Evolutionary conservation across 192 early-diverging fungal genomes (phyloP).

Genomic region (Ambispora gerdemannii): DNA sequence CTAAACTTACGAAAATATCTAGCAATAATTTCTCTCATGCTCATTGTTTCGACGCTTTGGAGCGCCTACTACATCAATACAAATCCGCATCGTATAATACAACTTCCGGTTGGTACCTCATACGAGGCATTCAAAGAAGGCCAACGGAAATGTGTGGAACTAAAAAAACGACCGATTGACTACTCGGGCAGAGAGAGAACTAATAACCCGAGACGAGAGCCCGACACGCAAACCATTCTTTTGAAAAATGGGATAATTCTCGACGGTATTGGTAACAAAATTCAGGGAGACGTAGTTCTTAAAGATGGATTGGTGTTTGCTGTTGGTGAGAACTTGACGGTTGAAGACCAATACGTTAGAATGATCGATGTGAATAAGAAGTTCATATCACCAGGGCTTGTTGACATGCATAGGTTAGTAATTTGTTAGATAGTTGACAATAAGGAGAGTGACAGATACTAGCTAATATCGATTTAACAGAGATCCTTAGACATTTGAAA

Average conservation of each 20-base stretch:
- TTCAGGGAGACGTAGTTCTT: conserved; percentile 52
- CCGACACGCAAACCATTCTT: conserved; percentile 40
- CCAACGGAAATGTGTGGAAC: neutral
- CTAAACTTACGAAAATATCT: neutral
- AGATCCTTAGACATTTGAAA: too few relatives aligned
- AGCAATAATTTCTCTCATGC: neutral
- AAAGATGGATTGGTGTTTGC: conserved; percentile 54
- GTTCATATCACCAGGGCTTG: conserved; percentile 72
- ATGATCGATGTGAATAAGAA: conserved; percentile 66
- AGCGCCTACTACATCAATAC: neutral
- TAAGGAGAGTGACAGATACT: too few relatives aligned
- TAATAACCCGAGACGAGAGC: conserved; percentile 46
- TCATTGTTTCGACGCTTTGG: neutral
- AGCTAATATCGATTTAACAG: too few relatives aligned
- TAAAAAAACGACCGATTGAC: conserved; percentile 9
- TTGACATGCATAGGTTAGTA: conserved; percentile 74
- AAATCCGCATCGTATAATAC: neutral
- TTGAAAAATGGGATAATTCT: conserved; percentile 59
- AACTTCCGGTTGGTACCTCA: neutral
- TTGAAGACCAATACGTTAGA: conserved; percentile 37
- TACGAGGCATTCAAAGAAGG: neutral
- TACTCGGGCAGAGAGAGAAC: conserved; percentile 8
- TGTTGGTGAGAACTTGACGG: conserved; percentile 35
- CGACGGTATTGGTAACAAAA: conserved; percentile 49
- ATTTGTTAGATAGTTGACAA: too few relatives aligned